A percentile compares a stretch with the other conserved stretches of the same genome.
phyloP scores from a whole-genome alignment of 306 rosid species.

The Vigna angularis region DNA sequence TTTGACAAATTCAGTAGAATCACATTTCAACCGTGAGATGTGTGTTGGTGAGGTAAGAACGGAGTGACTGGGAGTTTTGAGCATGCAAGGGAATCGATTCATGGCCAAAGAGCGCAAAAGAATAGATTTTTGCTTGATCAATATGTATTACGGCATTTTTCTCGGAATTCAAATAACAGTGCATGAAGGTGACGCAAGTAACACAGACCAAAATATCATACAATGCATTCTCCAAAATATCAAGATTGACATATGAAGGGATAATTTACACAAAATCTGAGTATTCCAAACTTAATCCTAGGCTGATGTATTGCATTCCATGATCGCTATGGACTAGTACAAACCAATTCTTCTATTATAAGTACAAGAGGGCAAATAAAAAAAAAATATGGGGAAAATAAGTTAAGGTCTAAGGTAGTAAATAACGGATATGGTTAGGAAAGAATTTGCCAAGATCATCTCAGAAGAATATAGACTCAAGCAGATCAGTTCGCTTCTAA shows the following conservation, averaged over 20 bases:
- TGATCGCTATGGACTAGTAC: conserved; percentile 41
- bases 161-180: no score
- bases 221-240: no score
- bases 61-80: no score
- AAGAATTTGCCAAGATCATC: conserved; percentile 54
- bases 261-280: conserved; percentile 20
- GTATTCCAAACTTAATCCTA: conserved; percentile 26
- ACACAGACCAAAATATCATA: no score
- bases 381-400: not conserved
- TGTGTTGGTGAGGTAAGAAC: no score
- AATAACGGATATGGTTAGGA: conserved; percentile 34
- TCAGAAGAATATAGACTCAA: conserved; percentile 39
- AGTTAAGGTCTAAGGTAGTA: conserved; percentile 6
- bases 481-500: conserved; percentile 47
- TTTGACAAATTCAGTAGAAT: no score
- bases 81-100: no score
- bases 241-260: not conserved
- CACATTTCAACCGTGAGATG: no score
- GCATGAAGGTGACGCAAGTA: no score
- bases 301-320: conserved; percentile 21
- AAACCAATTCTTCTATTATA: conserved; percentile 38
- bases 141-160: no score
- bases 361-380: conserved; percentile 35
- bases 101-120: no score
- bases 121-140: no score